Evolutionary conservation across 2,329 filamentous ascomycete genomes (phyloP), one percentile per base, ranked within the genome.

Genomic region (Cytospora piceae): DNA sequence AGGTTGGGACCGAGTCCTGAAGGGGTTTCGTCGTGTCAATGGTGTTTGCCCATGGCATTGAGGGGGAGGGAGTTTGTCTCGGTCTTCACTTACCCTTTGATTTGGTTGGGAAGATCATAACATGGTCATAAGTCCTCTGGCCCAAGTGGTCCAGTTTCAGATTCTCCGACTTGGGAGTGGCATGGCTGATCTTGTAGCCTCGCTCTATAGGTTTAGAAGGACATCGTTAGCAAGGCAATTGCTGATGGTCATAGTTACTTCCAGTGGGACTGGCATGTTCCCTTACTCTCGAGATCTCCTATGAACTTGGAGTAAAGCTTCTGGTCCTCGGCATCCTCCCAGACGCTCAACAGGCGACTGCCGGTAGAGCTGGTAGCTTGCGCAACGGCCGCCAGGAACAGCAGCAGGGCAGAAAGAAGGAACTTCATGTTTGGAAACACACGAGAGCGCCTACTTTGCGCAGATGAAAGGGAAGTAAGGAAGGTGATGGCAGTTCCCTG

Each of bases 71-170:
- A 27, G 51, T 3, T 29, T 59, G 61, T n/a, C 8, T 7, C 17
- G n/a, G 3, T n/a, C 14, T 8, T 8, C 31, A 72, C 77, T 64
- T 76, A 93, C 91, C 94, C 86, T 99, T 99, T 37, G 92, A 87
- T 79, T 94, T 96, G 67, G 90, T 88, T 61, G 95, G 95, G 70
- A 98, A 87, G 71, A 99, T 85, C 70, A 98, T 79, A 70, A 98
- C 81, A 79, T 99, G 94, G 80, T 98, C 94, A 79, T 94, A 98
- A 69, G 87, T 88, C 77, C 91, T 88, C 81, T 95, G 92, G 75
- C 94, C 95, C 69, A 95, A 88, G 75, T 87, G 84, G 82, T 97
- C 96, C 70, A 99, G 84, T 60, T 87, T 85, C 72, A 98, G 80
- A 59, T 84, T 82, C 61, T 93, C 87, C 76, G 87, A 91, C 81